Evolutionary conservation across 176 grass and related monocot genomes (phyloP), one percentile per base, ranked within the genome.

Genomic region (Alloteropsis semialata): DNA sequence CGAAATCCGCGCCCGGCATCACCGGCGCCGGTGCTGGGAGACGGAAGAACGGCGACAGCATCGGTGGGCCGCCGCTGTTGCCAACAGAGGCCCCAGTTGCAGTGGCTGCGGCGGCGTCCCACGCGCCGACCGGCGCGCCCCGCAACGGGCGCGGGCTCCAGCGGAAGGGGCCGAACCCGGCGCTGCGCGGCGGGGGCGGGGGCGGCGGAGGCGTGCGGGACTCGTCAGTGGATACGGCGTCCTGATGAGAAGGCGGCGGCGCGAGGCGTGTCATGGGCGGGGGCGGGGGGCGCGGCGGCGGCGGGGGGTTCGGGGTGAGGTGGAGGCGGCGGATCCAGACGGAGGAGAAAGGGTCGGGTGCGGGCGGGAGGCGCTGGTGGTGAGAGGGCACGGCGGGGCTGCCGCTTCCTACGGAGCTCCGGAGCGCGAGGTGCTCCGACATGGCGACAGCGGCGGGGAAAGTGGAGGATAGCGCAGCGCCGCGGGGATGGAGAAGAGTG

Each of bases 261-360:
- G 81, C 50, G 68, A 28, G 58, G 66, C 25, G 21, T 32, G 62
- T 27, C 10, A 41, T 15, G 41, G 59, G 32, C 12, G 37, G 61
- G 5, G 69, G 69, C 39, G 58, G 44, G 5, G 74, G 50, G 12
- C 5, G 63, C 10, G 44, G 50, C 36, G 74, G 46, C 0, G 76
- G 70, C 0, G 43, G 53, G 8, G 48, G 72, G 38, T 15, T 56
- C 22, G 89, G 81, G 14, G 72, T 37, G 37, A 84, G 81, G 81
- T 87, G 89, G 76, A 91, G 81, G n/a, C 89, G 85, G 70, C 76
- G 84, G 81, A 91, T 91, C 89, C 89, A 91, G 76, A 44, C 76
- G 62, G 89, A 91, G 85, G 79, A 33, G n/a, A 86, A 79, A 30
- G 84, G 88, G 73, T 90, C 79, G n/a, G 41, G 72, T 10, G 63